Percentiles rank a stretch among this genome's conserved stretches.
phyloP scores from a whole-genome alignment of 495 filamentous ascomycete species.

The Echria macrotheca region DNA sequence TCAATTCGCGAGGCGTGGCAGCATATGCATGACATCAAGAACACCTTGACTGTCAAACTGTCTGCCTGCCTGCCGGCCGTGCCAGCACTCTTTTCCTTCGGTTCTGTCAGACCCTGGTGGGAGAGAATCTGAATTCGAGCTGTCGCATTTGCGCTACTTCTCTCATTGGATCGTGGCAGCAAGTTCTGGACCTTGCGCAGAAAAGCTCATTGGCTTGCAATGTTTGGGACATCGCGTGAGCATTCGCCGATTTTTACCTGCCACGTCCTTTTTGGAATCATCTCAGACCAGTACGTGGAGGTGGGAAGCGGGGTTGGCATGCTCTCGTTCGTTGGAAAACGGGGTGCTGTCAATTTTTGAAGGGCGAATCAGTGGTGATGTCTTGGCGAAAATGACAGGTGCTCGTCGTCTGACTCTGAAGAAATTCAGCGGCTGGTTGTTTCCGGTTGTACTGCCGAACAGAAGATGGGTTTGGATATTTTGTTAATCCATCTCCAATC shows the following conservation, averaged over 20 bases:
- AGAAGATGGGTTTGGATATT: too few species aligned
- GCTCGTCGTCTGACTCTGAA: not conserved
- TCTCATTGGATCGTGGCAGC: conserved; percentile 10
- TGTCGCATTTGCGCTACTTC: conserved; percentile 17
- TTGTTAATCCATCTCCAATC: too few species aligned
- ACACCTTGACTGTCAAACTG: not conserved
- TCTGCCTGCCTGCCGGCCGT: not conserved
- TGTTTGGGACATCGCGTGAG: not conserved
- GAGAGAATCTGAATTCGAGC: conserved; percentile 2
- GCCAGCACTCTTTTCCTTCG: not conserved
- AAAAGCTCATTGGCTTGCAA: not conserved
- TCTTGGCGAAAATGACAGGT: not conserved
- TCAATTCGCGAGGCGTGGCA: conserved; percentile 4
- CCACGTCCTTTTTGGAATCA: conserved; percentile 4
- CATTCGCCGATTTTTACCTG: not conserved
- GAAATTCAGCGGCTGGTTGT: too few species aligned
- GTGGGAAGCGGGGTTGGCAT: not conserved
- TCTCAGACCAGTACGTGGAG: not conserved
- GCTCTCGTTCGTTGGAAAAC: not conserved
- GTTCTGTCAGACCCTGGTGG: not conserved
- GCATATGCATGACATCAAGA: conserved; percentile 14
- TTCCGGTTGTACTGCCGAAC: too few species aligned
- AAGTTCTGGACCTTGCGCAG: not conserved
- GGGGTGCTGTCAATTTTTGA: too few species aligned
- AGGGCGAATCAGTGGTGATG: too few species aligned